Base-by-base conservation (phyloP, 2,329 filamentous ascomycete species). In the Hawksworthiomyces lignivorus region DNA sequence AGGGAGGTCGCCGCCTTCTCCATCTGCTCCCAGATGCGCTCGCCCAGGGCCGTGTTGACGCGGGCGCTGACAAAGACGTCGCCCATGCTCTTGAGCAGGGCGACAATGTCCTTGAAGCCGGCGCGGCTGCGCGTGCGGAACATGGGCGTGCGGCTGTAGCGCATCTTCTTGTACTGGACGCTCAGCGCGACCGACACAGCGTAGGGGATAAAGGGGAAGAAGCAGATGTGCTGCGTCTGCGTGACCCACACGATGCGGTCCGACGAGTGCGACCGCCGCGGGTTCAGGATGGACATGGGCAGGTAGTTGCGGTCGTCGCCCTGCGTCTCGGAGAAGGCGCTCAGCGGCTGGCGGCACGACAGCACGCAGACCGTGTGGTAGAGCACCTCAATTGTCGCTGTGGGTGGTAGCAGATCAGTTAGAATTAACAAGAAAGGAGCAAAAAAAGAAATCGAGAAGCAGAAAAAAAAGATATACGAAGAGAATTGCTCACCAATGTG, bases 311-410 rank as follows among this genome's bases (percentile, higher is more conserved):
- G 26, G 62, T 65, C 31, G 60, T 24, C 57, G 61, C 32, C 66
- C 59, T 10, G 62, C 62, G 10, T 67, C 56, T 4, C 51, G 4
- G 54, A 51, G 35, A 60, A 59, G 14, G 52, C 50, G 22, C 55
- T 52, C 2, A 50, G 46, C 1, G 70, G 63, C 5, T 72, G 65
- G n/a, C 77, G 68, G 37, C 74, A 80, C 0, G 77, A 80, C 2
- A 82, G 60, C 8, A 82, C 79, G 27, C 75, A 72, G 7, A 82
- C 72, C 4, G 77, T 75, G 50, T 82, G 76, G 50, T 82, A 82
- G 14, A 82, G 70, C 1, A 74, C 69, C 49, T 82, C 77, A 7
- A 82, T 66, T 0, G 77, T 9, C 30, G 22, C 4, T 12, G 29
- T 15, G 4, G 7, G n/a, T 11, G 7, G 29, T 8, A 32, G 7